Evolutionary conservation across 495 filamentous ascomycete genomes (phyloP).

Genomic region (Penicillium daleae): DNA sequence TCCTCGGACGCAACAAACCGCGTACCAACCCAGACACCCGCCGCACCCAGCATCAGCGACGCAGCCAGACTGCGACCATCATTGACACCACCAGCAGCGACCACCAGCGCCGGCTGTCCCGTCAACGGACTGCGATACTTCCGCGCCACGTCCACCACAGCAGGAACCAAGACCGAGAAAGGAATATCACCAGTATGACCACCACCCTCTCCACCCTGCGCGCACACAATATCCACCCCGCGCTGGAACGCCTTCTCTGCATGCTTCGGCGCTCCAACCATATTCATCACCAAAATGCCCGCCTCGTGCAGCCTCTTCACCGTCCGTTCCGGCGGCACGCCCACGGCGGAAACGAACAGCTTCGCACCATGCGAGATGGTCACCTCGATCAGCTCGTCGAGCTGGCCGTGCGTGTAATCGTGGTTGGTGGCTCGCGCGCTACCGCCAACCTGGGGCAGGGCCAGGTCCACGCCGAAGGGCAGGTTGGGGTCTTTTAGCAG

Average conservation of each 20-base stretch:
- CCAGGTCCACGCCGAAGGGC: conserved; percentile 87
- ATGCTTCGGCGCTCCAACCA: conserved; percentile 92
- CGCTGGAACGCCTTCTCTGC: conserved; percentile 79
- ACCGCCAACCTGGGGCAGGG: conserved; percentile 82
- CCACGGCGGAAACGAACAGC: conserved; percentile 83
- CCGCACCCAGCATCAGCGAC: conserved; percentile 72
- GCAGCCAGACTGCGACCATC: conserved; percentile 73
- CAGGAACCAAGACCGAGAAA: conserved; percentile 71
- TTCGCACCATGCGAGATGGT: conserved; percentile 75
- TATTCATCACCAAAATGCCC: conserved; percentile 86
- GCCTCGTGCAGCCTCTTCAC: conserved; percentile 74
- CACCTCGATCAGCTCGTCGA: conserved; percentile 81
- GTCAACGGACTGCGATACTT: conserved; percentile 59
- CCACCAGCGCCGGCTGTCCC: conserved; percentile 63
- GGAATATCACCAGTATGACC: conserved; percentile 81
- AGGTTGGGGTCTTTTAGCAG: conserved; percentile 62
- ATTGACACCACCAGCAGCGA: conserved; percentile 75
- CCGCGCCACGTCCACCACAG: conserved; percentile 72
- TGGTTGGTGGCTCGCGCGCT: conserved; percentile 83
- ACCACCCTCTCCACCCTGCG: conserved; percentile 80
- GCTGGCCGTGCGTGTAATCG: conserved; percentile 84
- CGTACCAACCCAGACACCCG: conserved; percentile 83
- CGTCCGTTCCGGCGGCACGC: conserved; percentile 70
- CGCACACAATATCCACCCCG: conserved; percentile 83
- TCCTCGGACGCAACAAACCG: conserved; percentile 79